Evolutionary conservation across 495 filamentous ascomycete species (phyloP).

Genomic region (Penicillium turbatum): DNA sequence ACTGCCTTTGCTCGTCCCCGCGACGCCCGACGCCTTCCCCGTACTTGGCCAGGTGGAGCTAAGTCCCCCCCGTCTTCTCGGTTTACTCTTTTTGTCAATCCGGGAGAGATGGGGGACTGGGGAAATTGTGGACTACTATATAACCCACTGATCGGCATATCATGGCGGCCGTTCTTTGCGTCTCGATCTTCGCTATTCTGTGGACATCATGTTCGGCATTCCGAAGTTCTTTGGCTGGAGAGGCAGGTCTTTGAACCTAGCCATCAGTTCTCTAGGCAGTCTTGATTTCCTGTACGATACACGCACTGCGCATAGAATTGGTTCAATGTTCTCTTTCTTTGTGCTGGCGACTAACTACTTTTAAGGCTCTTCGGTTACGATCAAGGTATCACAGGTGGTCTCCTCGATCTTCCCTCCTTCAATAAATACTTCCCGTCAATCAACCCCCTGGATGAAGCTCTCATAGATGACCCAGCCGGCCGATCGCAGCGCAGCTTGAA

Average conservation of each 20-base stretch:
- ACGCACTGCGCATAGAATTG: neutral
- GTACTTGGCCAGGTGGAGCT: constrained; percentile 18
- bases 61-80: constrained; percentile 8
- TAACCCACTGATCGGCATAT: constrained; percentile 16
- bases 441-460: constrained; percentile 13
- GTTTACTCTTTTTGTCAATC: constrained; percentile 26
- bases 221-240: constrained; percentile 57
- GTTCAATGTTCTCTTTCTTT: neutral
- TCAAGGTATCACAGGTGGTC: constrained; percentile 54
- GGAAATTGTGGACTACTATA: constrained; percentile 15
- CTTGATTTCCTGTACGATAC: constrained; percentile 55
- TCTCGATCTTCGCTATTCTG: constrained; percentile 10
- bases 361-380: constrained; percentile 51
- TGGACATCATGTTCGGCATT: constrained; percentile 36
- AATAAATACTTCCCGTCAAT: constrained; percentile 49
- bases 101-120: neutral
- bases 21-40: constrained; percentile 16
- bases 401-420: constrained; percentile 52
- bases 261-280: constrained; percentile 62
- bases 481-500: constrained; percentile 25
- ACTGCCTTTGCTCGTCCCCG: constrained; percentile 7
- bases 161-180: neutral
- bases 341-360: constrained; percentile 2
- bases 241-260: constrained; percentile 59
- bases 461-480: neutral